A percentile compares a stretch with the other conserved stretches of the same genome.
Evolutionary conservation across 2,329 filamentous ascomycete species (phyloP).

Genomic region (Xylaria sp.): DNA sequence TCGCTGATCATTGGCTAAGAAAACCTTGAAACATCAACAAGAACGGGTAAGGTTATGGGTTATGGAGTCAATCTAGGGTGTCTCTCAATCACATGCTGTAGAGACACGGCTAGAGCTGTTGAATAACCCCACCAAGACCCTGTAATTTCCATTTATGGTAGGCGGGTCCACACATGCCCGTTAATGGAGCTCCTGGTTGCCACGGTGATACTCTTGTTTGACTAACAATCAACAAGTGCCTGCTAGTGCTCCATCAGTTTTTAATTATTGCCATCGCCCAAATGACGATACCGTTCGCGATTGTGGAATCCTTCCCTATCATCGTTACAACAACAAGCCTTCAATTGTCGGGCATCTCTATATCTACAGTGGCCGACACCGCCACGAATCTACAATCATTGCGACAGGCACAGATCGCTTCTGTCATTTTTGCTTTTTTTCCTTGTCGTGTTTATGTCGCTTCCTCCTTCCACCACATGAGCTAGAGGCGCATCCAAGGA

Average conservation of each 20-base stretch:
- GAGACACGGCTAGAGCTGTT: background rate
- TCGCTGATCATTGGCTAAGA: slow-evolving; percentile 11
- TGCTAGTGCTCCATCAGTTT: slow-evolving; percentile 8
- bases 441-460: slow-evolving; percentile 40
- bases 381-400: background rate
- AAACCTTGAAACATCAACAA: slow-evolving; percentile 6
- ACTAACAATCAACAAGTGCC: slow-evolving; percentile 35
- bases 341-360: slow-evolving; percentile 11
- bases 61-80: background rate
- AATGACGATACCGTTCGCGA: slow-evolving; percentile 13
- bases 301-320: slow-evolving; percentile 15
- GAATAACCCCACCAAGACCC: background rate
- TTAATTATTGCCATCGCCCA: slow-evolving; percentile 10
- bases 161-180: slow-evolving; percentile 1
- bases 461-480: slow-evolving; percentile 7
- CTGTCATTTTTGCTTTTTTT: slow-evolving; percentile 9
- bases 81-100: background rate
- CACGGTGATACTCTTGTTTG: slow-evolving; percentile 18
- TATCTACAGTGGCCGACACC: background rate
- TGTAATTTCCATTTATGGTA: slow-evolving; percentile 9
- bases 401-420: slow-evolving; percentile 5
- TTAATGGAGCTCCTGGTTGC: slow-evolving; percentile 22
- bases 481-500: slow-evolving; percentile 23
- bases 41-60: no score
- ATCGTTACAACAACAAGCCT: background rate